A percentile compares a stretch with the other conserved stretches of the same genome.
phyloP scores from a whole-genome alignment of 2,329 filamentous ascomycete species.

The Sordariomycetes sp. region DNA sequence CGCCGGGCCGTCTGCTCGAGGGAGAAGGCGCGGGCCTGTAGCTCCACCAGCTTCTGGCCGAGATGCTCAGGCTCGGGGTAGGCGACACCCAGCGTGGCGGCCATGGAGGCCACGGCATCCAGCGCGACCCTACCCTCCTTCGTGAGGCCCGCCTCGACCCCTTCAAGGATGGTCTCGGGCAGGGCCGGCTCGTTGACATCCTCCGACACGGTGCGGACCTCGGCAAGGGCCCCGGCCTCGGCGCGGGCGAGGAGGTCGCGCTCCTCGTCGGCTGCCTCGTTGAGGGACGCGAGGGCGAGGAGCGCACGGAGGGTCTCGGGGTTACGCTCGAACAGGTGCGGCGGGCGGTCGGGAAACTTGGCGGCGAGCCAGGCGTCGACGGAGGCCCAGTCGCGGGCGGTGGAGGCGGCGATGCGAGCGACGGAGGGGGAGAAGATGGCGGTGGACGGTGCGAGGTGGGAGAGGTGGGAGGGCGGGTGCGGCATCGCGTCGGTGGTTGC shows the following conservation, averaged over 20 bases:
- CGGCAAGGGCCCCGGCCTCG: constrained; percentile 44
- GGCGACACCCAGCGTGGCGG: constrained; percentile 34
- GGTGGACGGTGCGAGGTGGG: constrained; percentile 22
- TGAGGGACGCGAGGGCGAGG: constrained; percentile 58
- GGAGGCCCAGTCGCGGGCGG: constrained; percentile 83
- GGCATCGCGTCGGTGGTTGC: not conserved
- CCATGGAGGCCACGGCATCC: constrained; percentile 39
- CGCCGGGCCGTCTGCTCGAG: constrained; percentile 42
- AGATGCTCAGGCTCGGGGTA: constrained; percentile 34
- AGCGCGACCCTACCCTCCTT: constrained; percentile 41
- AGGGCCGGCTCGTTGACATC: not conserved
- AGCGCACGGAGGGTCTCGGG: constrained; percentile 67
- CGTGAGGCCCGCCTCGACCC: constrained; percentile 39
- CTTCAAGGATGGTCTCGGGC: constrained; percentile 29
- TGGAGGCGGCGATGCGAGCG: constrained; percentile 62
- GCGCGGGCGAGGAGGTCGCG: constrained; percentile 40
- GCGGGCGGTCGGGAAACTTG: constrained; percentile 48
- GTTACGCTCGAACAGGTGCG: constrained; percentile 76
- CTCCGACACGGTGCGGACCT: constrained; percentile 21
- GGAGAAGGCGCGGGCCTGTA: constrained; percentile 39
- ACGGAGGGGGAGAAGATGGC: constrained; percentile 57
- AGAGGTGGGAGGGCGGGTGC: constrained; percentile 11
- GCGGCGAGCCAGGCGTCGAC: constrained; percentile 71
- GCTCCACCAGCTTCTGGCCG: constrained; percentile 35
- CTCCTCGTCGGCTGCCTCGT: constrained; percentile 68